phyloP scores from a whole-genome alignment of 2,329 filamentous ascomycete genomes.

The Leptographium procerum region DNA sequence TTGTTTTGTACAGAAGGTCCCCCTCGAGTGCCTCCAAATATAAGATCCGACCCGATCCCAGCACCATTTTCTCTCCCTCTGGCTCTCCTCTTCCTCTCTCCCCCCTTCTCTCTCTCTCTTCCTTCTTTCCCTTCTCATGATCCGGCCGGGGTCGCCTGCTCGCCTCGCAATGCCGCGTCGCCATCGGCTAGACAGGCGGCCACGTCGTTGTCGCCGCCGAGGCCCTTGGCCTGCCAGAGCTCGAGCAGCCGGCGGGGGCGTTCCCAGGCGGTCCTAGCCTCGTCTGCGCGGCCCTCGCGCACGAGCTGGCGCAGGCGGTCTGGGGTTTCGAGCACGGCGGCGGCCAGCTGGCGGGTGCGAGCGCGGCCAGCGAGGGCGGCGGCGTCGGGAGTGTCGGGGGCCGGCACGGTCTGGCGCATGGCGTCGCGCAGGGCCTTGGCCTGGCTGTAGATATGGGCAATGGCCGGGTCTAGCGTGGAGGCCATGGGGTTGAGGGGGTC shows the following conservation, averaged over 20 bases:
- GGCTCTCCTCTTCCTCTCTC: not conserved
- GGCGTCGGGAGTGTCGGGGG: slow-evolving; percentile 30
- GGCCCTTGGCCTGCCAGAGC: slow-evolving; percentile 40
- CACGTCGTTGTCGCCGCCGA: slow-evolving; percentile 42
- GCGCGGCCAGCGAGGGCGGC: slow-evolving; percentile 24
- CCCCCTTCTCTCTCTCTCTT: not conserved
- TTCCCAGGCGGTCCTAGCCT: slow-evolving; percentile 48
- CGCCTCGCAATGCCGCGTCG: slow-evolving; percentile 32
- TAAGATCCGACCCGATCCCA: too few species aligned
- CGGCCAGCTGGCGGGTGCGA: slow-evolving; percentile 44
- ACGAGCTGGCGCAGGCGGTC: slow-evolving; percentile 47
- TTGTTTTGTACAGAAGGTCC: too few species aligned
- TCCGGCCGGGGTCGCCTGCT: slow-evolving; percentile 2
- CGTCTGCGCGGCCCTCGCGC: slow-evolving; percentile 45
- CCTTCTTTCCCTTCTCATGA: not conserved
- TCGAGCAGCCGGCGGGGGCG: slow-evolving; percentile 39
- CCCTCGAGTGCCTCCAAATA: too few species aligned
- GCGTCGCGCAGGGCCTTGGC: slow-evolving; percentile 42
- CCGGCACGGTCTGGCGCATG: slow-evolving; percentile 34
- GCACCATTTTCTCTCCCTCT: too few species aligned
- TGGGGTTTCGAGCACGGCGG: slow-evolving; percentile 51
- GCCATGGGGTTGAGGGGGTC: slow-evolving; percentile 66
- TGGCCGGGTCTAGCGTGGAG: slow-evolving; percentile 60
- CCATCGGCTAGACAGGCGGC: slow-evolving; percentile 42
- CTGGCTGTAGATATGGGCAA: slow-evolving; percentile 60